phyloP scores from a whole-genome alignment of 345 rosid species.

The Brassica napus region DNA sequence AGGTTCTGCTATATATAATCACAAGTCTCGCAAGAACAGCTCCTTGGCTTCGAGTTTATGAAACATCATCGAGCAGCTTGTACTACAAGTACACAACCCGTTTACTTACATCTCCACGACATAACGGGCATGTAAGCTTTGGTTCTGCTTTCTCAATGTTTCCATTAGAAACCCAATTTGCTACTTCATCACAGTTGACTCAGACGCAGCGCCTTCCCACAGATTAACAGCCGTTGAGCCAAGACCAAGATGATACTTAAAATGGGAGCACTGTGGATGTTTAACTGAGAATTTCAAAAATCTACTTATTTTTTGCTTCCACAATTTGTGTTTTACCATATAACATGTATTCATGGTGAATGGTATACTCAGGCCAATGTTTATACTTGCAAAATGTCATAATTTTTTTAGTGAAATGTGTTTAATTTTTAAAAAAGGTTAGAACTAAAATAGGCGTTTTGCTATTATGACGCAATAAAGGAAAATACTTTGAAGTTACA shows the following conservation, averaged over 20 bases:
- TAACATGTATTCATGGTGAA: background rate
- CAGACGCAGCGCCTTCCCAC: background rate
- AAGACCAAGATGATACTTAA: background rate
- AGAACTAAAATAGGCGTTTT: background rate
- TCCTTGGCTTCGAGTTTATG: no score
- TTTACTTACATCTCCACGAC: no score
- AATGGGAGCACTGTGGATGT: background rate
- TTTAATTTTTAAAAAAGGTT: background rate
- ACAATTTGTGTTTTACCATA: background rate
- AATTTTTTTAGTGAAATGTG: background rate
- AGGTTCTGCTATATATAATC: no score
- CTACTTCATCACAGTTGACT: background rate
- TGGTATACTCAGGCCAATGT: background rate
- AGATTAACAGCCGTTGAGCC: background rate
- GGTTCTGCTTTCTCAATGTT: constrained; percentile 10
- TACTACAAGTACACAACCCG: no score
- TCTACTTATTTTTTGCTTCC: background rate
- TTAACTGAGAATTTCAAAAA: background rate
- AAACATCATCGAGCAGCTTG: no score
- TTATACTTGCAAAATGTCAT: background rate
- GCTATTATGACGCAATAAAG: constrained; percentile 6
- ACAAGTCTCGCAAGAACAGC: no score
- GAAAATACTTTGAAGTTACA: background rate
- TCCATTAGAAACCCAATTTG: constrained; percentile 27
- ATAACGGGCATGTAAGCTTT: background rate